Evolutionary conservation across 805 yeast genomes (phyloP).

Genomic region (Cyberlindnera euphorbiiphila): DNA sequence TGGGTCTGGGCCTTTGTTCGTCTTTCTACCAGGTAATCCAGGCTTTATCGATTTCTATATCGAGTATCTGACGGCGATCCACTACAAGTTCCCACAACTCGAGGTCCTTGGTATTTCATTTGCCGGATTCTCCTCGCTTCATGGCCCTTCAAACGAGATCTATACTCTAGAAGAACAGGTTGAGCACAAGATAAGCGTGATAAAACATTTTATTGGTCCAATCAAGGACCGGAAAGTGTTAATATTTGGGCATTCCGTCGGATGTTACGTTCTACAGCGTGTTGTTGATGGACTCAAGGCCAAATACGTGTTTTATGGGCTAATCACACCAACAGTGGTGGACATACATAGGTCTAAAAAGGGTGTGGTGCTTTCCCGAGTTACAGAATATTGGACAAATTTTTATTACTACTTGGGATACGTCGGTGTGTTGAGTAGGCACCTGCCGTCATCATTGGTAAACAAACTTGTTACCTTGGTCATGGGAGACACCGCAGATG

Average conservation of each 20-base stretch:
- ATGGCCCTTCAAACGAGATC: constrained; percentile 22
- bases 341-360: constrained; percentile 49
- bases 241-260: constrained; percentile 69
- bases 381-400: constrained; percentile 25
- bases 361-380: constrained; percentile 33
- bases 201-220: constrained; percentile 33
- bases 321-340: constrained; percentile 66
- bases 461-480: constrained; percentile 4
- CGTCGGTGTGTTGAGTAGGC: constrained; percentile 24
- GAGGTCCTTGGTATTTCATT: constrained; percentile 63
- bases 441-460: constrained; percentile 25
- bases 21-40: constrained; percentile 75
- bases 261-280: constrained; percentile 60
- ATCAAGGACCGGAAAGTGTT: constrained; percentile 34
- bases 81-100: constrained; percentile 35
- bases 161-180: constrained; percentile 52
- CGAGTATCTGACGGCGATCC: constrained; percentile 46
- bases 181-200: constrained; percentile 51
- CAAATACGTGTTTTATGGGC: constrained; percentile 45
- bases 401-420: constrained; percentile 32
- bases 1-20: constrained; percentile 36
- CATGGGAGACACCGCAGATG: constrained; percentile 11
- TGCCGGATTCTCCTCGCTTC: constrained; percentile 44
- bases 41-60: constrained; percentile 65
- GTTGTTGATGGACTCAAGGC: constrained; percentile 32